Evolutionary conservation across 768 basidiomycete species (phyloP).

Genomic region (Hortiboletus campestris): DNA sequence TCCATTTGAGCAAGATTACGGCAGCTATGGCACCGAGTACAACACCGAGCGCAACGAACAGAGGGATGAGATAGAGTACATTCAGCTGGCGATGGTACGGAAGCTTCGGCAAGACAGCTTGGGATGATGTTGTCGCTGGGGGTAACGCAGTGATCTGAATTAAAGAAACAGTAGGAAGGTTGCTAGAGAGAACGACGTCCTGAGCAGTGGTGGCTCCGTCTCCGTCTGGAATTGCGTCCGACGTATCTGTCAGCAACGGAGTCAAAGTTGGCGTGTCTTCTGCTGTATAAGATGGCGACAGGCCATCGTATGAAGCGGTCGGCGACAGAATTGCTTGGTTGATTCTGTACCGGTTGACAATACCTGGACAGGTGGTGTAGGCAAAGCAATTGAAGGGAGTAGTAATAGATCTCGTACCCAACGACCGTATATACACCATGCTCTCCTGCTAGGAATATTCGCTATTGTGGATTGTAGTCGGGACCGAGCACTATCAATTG

Average conservation of each 20-base stretch:
- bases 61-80: slow-evolving; percentile 27
- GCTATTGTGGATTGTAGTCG: slow-evolving; percentile 32
- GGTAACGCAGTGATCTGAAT: slow-evolving; percentile 36
- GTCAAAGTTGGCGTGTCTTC: slow-evolving; percentile 19
- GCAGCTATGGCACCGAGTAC: slow-evolving; percentile 20
- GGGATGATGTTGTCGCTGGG: slow-evolving; percentile 19
- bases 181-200: slow-evolving; percentile 1
- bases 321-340: slow-evolving; percentile 16
- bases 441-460: neutral
- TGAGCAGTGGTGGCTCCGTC: neutral
- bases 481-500: slow-evolving; percentile 40
- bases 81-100: slow-evolving; percentile 21
- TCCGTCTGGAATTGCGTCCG: neutral
- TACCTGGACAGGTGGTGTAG: slow-evolving; percentile 7
- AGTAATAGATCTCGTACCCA: slow-evolving; percentile 11
- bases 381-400: neutral
- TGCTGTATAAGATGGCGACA: slow-evolving; percentile 39
- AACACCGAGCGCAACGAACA: slow-evolving; percentile 28
- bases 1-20: slow-evolving; percentile 11
- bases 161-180: slow-evolving; percentile 17
- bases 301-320: slow-evolving; percentile 33
- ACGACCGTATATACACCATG: slow-evolving; percentile 21
- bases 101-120: slow-evolving; percentile 15
- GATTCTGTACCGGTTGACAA: slow-evolving; percentile 6
- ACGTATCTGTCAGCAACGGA: slow-evolving; percentile 4